phyloP scores from a whole-genome alignment of 176 grass and related monocot species.

The Microstegium vimineum region DNA sequence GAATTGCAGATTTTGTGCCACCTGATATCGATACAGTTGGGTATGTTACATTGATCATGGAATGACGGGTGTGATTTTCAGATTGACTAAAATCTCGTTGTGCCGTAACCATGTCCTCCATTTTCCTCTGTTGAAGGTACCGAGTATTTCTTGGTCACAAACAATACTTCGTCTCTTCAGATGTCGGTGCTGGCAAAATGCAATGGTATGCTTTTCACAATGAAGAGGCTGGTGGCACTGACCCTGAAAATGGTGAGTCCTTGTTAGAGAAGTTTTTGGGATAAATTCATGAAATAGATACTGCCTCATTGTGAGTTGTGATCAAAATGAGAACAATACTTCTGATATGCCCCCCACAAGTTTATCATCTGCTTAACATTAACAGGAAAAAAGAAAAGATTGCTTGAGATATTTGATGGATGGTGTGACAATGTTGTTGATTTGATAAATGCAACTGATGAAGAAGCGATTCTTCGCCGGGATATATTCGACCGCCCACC shows the following conservation, averaged over 20 bases:
- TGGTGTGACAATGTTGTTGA: conserved; percentile 97
- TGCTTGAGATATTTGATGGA: conserved; percentile 76
- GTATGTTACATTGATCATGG: conserved; percentile 39
- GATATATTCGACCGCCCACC: conserved; percentile 90
- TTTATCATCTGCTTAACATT: conserved; percentile 21
- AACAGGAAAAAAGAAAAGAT: conserved; percentile 70
- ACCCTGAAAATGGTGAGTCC: conserved; percentile 78
- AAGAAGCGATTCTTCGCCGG: conserved; percentile 79
- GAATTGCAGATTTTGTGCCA: conserved; percentile 95
- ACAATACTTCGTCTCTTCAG: conserved; percentile 98
- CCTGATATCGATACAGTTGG: conserved; percentile 93
- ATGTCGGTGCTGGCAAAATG: conserved; percentile 98
- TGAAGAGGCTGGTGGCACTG: conserved; percentile 77
- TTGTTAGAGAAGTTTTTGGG: not conserved
- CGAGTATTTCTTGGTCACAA: conserved; percentile 98
- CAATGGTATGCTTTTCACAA: conserved; percentile 99
- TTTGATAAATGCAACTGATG: conserved; percentile 80
- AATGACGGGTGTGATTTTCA: conserved; percentile 10
- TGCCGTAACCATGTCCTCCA: conserved; percentile 18
- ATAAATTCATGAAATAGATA: conserved; percentile 8
- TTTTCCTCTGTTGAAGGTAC: conserved; percentile 49
- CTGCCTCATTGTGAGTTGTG: not conserved
- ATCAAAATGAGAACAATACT: not conserved
- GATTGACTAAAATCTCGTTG: not conserved
- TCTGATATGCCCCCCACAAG: not conserved